A percentile compares a stretch with the other conserved stretches of the same genome.
These are phyloP conservation scores for Iris pallida DNA, from an alignment of 116 monocot species.

Conservation along the genomic window DNA sequence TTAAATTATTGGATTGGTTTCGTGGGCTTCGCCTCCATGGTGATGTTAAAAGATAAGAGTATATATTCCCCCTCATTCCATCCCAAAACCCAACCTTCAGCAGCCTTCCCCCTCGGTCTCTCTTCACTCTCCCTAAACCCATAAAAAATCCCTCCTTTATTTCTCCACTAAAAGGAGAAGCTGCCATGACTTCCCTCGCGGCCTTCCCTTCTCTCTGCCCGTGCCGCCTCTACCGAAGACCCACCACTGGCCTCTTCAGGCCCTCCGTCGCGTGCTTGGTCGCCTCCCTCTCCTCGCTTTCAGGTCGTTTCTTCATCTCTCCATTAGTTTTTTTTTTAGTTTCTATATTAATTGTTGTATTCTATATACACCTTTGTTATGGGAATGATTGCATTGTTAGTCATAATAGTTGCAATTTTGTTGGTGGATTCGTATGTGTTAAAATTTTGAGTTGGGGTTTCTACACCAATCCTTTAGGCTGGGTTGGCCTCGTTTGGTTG, in stretches of 20 bases:
- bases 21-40: no score
- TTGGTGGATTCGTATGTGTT: no score
- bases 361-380: not conserved
- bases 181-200: constrained; percentile 27
- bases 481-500: no score
- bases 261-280: constrained; percentile 23
- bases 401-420: not conserved
- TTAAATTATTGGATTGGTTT: no score
- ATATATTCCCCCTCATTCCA: not conserved
- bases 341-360: not conserved
- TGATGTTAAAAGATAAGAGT: no score
- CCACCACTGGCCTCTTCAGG: not conserved
- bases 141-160: not conserved
- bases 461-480: no score
- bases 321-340: not conserved
- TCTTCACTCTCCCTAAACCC: not conserved
- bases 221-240: constrained; percentile 23
- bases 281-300: constrained; percentile 11
- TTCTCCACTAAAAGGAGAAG: not conserved
- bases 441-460: no score
- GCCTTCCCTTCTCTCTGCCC: constrained; percentile 30
- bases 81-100: not conserved
- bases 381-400: not conserved
- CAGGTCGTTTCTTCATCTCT: constrained; percentile 21
- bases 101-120: not conserved